Evolutionary conservation across 768 basidiomycete species (phyloP).

Genomic region (Lactarius indigo): DNA sequence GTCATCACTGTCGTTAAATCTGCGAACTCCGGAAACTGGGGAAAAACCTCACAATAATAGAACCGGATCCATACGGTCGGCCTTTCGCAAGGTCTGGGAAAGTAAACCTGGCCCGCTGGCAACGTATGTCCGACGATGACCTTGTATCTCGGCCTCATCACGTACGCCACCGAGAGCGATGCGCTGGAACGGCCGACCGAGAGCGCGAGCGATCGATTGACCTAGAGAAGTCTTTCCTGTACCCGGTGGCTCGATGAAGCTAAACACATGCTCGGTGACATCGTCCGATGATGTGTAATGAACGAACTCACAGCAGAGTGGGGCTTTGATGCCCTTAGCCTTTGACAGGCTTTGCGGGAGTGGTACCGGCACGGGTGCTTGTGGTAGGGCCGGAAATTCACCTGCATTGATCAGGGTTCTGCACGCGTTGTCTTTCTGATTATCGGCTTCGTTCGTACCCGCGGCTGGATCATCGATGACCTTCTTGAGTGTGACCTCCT

Average conservation of each 20-base stretch:
- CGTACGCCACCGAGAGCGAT: slow-evolving; percentile 90
- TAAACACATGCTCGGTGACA: slow-evolving; percentile 28
- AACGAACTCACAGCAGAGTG: slow-evolving; percentile 53
- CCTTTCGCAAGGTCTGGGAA: slow-evolving; percentile 82
- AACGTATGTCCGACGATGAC: slow-evolving; percentile 85
- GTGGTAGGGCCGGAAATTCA: slow-evolving; percentile 13
- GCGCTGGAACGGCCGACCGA: slow-evolving; percentile 84
- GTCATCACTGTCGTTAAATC: not conserved
- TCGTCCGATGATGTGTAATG: not conserved
- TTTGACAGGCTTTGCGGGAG: slow-evolving; percentile 3
- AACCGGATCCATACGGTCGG: slow-evolving; percentile 76
- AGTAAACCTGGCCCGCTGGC: slow-evolving; percentile 82
- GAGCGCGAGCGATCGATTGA: slow-evolving; percentile 78
- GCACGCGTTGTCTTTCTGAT: not conserved
- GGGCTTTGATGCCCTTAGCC: slow-evolving; percentile 57
- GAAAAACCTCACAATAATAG: slow-evolving; percentile 52
- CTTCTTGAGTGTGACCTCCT: slow-evolving; percentile 25
- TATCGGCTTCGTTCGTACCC: slow-evolving; percentile 20
- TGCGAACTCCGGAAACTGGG: not conserved
- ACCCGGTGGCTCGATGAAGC: slow-evolving; percentile 88
- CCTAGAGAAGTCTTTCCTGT: slow-evolving; percentile 92
- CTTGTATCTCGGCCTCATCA: slow-evolving; percentile 85
- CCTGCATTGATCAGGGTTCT: slow-evolving; percentile 15
- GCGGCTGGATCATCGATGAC: slow-evolving; percentile 20
- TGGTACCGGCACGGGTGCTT: not conserved